These are phyloP conservation scores for Cordyceps fumosorosea DNA, from an alignment of 2,329 filamentous ascomycete genomes.

Conservation along the genomic window DNA sequence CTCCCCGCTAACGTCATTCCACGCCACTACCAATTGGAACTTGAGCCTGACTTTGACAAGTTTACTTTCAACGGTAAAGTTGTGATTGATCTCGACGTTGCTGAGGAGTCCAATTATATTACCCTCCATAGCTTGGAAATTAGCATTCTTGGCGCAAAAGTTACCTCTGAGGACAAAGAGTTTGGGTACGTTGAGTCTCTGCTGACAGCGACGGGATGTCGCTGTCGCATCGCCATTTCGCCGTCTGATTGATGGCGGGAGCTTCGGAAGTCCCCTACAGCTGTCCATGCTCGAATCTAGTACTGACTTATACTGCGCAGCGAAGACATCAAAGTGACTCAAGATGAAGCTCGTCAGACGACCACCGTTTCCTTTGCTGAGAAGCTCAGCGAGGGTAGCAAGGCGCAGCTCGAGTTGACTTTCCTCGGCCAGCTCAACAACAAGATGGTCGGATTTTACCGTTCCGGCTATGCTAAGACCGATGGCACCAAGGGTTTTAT, in stretches of 20 bases:
- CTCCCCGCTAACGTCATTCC: slow-evolving; percentile 88
- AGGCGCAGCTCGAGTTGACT: slow-evolving; percentile 53
- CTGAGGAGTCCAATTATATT: slow-evolving; percentile 76
- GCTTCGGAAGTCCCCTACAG: background rate
- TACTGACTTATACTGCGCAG: slow-evolving; percentile 7
- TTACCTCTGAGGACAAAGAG: slow-evolving; percentile 38
- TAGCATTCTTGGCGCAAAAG: slow-evolving; percentile 61
- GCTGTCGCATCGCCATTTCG: background rate
- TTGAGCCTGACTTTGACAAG: slow-evolving; percentile 85
- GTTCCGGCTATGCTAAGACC: slow-evolving; percentile 81
- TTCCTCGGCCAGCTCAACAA: slow-evolving; percentile 81
- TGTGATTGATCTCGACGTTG: slow-evolving; percentile 78
- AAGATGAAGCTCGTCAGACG: slow-evolving; percentile 73
- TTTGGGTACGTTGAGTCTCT: slow-evolving; percentile 32
- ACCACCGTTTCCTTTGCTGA: slow-evolving; percentile 75
- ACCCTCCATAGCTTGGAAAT: slow-evolving; percentile 84
- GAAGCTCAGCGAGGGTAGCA: slow-evolving; percentile 63
- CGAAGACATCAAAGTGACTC: slow-evolving; percentile 50
- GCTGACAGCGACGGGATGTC: background rate
- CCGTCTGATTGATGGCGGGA: background rate
- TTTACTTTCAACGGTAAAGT: slow-evolving; percentile 84
- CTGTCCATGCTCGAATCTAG: background rate
- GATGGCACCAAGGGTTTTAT: slow-evolving; percentile 76
- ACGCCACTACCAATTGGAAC: slow-evolving; percentile 78
- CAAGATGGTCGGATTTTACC: slow-evolving; percentile 97